Percentiles rank a stretch among this genome's conserved stretches.
Conservation (phyloP, 2,329 filamentous ascomycete species). For the Aspergillus sp. region DNA sequence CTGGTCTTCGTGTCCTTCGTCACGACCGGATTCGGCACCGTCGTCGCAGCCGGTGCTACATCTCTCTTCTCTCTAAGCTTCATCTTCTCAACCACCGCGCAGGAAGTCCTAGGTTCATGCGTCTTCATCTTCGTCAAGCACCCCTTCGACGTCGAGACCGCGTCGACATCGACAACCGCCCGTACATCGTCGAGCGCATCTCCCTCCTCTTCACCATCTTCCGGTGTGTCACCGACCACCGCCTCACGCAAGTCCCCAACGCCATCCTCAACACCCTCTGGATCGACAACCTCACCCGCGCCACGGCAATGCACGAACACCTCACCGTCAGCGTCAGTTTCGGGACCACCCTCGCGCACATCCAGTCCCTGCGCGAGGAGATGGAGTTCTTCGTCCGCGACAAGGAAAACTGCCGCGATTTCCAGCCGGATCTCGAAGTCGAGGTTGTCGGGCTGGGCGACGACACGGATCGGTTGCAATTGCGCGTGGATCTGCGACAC, state of each 20-base stretch:
- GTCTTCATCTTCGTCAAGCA: constrained; percentile 99
- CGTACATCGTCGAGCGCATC: constrained; percentile 83
- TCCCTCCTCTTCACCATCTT: constrained; percentile 91
- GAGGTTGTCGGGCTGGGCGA: constrained; percentile 71
- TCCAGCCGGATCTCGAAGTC: constrained; percentile 73
- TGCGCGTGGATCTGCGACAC: constrained; percentile 78
- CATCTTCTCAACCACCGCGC: constrained; percentile 82
- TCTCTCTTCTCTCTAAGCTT: constrained; percentile 93
- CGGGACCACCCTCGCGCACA: constrained; percentile 80
- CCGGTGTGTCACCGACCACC: constrained; percentile 71
- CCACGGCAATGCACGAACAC: constrained; percentile 82
- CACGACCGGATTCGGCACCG: constrained; percentile 74
- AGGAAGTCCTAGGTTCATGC: constrained; percentile 95
- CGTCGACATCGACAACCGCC: constrained; percentile 63
- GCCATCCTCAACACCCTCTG: constrained; percentile 86
- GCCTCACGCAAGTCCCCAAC: constrained; percentile 77
- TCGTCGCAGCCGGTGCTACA: constrained; percentile 81
- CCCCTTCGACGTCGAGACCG: constrained; percentile 90
- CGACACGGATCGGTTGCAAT: constrained; percentile 77
- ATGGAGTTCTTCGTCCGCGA: constrained; percentile 76
- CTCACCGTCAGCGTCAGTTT: constrained; percentile 74
- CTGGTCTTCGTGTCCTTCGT: constrained; percentile 89
- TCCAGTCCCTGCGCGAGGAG: constrained; percentile 74
- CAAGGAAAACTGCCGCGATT: constrained; percentile 83
- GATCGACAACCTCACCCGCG: constrained; percentile 89